phyloP scores from a whole-genome alignment of 2,329 filamentous ascomycete genomes.

The Hymenoscyphus fructigenus region DNA sequence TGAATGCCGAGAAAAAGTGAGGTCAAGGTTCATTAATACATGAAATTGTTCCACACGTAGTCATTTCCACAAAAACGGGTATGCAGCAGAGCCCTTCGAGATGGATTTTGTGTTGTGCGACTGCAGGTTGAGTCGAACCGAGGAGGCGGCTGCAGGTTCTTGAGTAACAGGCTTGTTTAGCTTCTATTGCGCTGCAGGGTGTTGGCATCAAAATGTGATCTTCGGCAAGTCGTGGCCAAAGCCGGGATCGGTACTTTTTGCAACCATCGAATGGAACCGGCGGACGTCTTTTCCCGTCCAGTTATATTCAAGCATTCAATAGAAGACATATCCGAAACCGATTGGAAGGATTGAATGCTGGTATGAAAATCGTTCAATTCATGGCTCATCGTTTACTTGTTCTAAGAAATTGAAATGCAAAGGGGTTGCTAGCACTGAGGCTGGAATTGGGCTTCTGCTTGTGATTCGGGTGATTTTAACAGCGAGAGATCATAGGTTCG shows the following conservation, averaged over 20 bases:
- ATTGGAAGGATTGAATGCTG: neutral
- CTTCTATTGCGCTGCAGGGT: neutral
- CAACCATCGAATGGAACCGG: neutral
- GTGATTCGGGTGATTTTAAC: neutral
- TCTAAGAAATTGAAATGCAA: neutral
- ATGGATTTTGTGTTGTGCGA: neutral
- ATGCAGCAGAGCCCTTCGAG: neutral
- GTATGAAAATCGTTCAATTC: constrained; percentile 2
- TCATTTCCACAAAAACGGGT: neutral
- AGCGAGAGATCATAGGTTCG: constrained; percentile 44
- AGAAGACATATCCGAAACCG: neutral
- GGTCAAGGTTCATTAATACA: neutral
- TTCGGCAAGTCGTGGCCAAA: neutral
- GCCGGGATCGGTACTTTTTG: neutral
- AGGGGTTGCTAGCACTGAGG: neutral
- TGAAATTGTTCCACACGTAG: neutral
- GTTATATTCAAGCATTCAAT: neutral
- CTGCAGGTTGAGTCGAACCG: neutral
- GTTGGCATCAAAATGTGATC: neutral
- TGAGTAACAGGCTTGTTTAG: neutral
- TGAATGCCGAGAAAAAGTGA: neutral
- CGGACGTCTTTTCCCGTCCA: neutral
- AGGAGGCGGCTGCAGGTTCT: neutral
- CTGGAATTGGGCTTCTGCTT: neutral
- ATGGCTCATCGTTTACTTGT: neutral